Evolutionary conservation across 164 flowering plant genomes (phyloP), one percentile per base, ranked within the genome.

Genomic region (Pachysandra terminalis): DNA sequence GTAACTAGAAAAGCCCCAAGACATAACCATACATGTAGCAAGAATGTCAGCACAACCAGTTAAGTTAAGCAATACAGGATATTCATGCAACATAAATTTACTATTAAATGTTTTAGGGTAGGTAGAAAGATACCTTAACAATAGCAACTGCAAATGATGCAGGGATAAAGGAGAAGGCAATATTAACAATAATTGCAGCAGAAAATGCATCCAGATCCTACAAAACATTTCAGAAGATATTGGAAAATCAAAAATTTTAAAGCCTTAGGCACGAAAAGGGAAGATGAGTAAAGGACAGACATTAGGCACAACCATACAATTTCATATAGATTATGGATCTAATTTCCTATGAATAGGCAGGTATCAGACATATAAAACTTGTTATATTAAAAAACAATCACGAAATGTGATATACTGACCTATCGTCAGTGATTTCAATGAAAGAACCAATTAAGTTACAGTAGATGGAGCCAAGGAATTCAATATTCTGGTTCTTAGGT

Each of bases 151-250:
- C 97, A 82, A 92, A 95, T 66, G 99, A 95, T 25, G 99, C 96
- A 72, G 99, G 99, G 62, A 95, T 80, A 73, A 95, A 95, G 57
- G 97, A 89, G 84, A 95, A 92, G 59, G 99, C 97, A 66, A 95
- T 89, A 68, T 27, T 89, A 64, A 92, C 80, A 74, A 95, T 82
- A 55, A 95, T 65, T 35, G 97, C 93, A 67, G 91, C 98, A 55
- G 96, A 86, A 68, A 95, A 95, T 63, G 99, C 99, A 85, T 95
- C 98, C 76, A 92, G 83, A 75, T 95, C 99, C 98, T 95, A 75
- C 81, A 81, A 66, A 73, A 63, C 51, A 15, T 49, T 21, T 52
- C 21, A 60, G 49, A 45, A 23, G 49, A 64, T 22, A 60, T 35
- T 32, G 21, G 24, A 54, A 21, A 35, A 21, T 27, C 5, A 68